phyloP scores from a whole-genome alignment of 1,284 basidiomycete genomes.

The Apiotrichum porosum region DNA sequence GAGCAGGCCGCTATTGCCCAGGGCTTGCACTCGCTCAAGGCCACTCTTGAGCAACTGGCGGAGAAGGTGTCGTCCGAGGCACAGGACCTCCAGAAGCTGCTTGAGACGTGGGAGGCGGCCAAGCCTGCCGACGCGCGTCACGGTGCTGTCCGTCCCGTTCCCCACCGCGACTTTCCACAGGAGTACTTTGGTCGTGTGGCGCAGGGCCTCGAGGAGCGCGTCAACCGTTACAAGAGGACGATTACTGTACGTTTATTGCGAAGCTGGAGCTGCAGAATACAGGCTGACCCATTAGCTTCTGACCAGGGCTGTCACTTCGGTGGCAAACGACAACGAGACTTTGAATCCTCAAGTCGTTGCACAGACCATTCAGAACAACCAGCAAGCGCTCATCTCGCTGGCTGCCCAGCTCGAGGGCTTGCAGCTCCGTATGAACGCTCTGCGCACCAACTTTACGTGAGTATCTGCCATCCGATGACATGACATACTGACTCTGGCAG shows the following conservation, averaged over 20 bases:
- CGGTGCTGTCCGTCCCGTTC: conserved; percentile 25
- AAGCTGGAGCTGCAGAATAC: too few species aligned
- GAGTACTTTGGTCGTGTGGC: conserved; percentile 39
- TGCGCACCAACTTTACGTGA: conserved; percentile 31
- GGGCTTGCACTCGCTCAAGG: conserved; percentile 26
- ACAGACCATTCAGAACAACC: conserved; percentile 44
- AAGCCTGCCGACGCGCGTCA: conserved; percentile 35
- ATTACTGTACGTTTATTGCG: conserved; percentile 35
- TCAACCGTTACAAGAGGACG: conserved; percentile 35
- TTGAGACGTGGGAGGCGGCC: conserved; percentile 40
- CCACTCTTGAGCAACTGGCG: conserved; percentile 27
- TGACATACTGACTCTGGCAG: conserved; percentile 13
- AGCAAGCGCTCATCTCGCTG: conserved; percentile 35
- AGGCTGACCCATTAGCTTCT: too few species aligned
- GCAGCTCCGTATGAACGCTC: conserved; percentile 31
- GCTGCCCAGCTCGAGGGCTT: conserved; percentile 39
- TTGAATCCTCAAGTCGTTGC: conserved; percentile 42
- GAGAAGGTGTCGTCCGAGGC: conserved; percentile 29
- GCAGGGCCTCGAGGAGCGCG: conserved; percentile 31
- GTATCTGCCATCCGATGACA: conserved; percentile 1
- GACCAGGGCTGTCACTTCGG: conserved; percentile 29
- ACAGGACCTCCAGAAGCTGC: conserved; percentile 32
- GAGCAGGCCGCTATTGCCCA: conserved; percentile 37
- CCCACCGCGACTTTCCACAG: conserved; percentile 41
- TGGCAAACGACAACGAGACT: conserved; percentile 27